phyloP scores from a whole-genome alignment of 495 filamentous ascomycete species.

The Cryomyces minteri region DNA sequence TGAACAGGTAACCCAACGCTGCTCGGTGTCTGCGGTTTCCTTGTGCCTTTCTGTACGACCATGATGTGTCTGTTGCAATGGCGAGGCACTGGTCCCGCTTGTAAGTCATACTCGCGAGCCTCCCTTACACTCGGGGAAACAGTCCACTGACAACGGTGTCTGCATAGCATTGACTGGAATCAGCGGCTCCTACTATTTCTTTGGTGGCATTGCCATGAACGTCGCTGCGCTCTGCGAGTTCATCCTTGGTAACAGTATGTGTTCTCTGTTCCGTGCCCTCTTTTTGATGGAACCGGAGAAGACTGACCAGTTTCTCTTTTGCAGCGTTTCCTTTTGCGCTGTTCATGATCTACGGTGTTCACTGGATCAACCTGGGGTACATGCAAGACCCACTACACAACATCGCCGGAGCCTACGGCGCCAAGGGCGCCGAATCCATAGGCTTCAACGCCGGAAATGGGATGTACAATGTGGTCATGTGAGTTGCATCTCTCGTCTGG shows the following conservation, averaged over 20 bases:
- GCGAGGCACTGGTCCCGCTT: slow-evolving; percentile 4
- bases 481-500: not conserved
- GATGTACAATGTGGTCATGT: slow-evolving; percentile 12
- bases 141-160: not conserved
- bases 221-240: slow-evolving; percentile 11
- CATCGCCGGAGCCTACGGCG: slow-evolving; percentile 2
- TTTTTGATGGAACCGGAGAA: not conserved
- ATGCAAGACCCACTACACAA: slow-evolving; percentile 6
- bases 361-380: slow-evolving; percentile 10
- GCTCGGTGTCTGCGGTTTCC: slow-evolving; percentile 9
- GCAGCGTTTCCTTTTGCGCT: slow-evolving; percentile 10
- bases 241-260: slow-evolving; percentile 10
- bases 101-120: not conserved
- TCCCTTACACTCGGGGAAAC: not conserved
- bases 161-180: slow-evolving; percentile 1
- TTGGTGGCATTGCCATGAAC: slow-evolving; percentile 11
- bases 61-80: slow-evolving; percentile 7
- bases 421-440: slow-evolving; percentile 4
- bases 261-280: not conserved
- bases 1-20: slow-evolving; percentile 8
- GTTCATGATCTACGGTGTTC: slow-evolving; percentile 10
- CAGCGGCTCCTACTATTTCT: slow-evolving; percentile 11
- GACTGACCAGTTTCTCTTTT: not conserved
- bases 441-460: slow-evolving; percentile 6
- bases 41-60: slow-evolving; percentile 9